Conservation (phyloP, 163 green algal species). For the Chloromonas sp. region DNA sequence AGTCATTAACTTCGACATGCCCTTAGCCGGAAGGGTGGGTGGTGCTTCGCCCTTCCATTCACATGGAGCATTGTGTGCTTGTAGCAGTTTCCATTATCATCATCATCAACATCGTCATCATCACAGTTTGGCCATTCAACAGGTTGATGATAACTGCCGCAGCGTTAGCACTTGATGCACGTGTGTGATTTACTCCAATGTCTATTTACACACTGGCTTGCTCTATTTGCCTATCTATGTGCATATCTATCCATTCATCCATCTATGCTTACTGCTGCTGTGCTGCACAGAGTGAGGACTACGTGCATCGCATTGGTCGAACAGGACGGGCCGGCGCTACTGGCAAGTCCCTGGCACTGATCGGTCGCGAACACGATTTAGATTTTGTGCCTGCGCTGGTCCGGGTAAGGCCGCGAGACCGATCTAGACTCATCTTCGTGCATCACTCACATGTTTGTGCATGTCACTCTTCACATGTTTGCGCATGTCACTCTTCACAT, state of each 20-base stretch:
- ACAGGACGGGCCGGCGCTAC: conserved; percentile 87
- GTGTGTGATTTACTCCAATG: too few species aligned
- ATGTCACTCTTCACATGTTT: neutral
- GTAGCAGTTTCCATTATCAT: neutral
- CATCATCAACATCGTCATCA: neutral
- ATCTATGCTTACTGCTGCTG: too few species aligned
- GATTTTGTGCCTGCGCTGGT: neutral
- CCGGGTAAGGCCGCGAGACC: neutral
- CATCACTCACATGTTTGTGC: neutral
- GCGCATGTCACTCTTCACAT: neutral
- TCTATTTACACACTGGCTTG: too few species aligned
- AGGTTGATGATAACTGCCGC: too few species aligned
- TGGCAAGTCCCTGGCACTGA: conserved; percentile 65
- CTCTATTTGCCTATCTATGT: too few species aligned
- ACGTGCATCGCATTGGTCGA: conserved; percentile 96
- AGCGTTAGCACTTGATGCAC: too few species aligned
- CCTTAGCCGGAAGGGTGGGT: conserved; percentile 27
- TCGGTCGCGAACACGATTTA: conserved; percentile 42
- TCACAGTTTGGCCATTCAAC: too few species aligned
- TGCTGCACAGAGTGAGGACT: conserved; percentile 67
- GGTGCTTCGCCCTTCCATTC: neutral
- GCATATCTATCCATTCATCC: too few species aligned
- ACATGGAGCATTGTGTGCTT: neutral
- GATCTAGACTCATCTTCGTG: too few species aligned
- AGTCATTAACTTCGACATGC: conserved; percentile 17